Evolutionary conservation across 23 red algal genomes (phyloP), one percentile per base, ranked within the genome.

Genomic region (Gracilaria domingensis): DNA sequence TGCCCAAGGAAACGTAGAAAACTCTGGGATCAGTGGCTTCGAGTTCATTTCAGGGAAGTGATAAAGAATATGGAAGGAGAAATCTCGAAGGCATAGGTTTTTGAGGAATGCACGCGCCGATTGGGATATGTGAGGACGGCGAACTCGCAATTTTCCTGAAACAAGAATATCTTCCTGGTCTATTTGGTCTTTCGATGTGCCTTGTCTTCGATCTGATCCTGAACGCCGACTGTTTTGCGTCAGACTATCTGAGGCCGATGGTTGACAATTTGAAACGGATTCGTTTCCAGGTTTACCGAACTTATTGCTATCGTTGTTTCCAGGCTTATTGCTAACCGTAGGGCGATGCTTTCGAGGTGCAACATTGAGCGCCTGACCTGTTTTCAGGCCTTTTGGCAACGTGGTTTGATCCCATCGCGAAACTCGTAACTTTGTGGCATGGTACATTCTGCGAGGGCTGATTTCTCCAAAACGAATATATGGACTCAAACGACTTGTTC

Each of bases 401-500:
- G 6, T 34, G 1, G 45, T 23, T 28, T 86, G 90, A 86, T 83
- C 82, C 76, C 83, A 86, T 12, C 66, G 82, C 50, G 38, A 83
- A 21, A 92, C 87, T 30, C 89, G 82, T 28, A 89, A 58, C 8
- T 88, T 62, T 64, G 89, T 77, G 66, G 77, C 62, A 78, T 92
- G 89, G 45, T 96, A 99, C 65, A 99, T 88, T 57, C 87, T 50
- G 3, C 93, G 89, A 12, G 95, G 92, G 56, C 94, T 96, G 7
- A 99, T 51, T 92, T 99, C 97, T 25, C 97, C 97, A 91, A 99
- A 99, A 18, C 95, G 94, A 55, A 99, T 85, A 75, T 96, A 84
- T 34, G 94, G 91, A 49, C 91, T 95, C 24, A 99, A 85, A 1
- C 91, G 86, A 59, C 85, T 91, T 2, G 96, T 95, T 34, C 89